Percentiles rank a stretch among this genome's conserved stretches.
Conservation (phyloP, 306 rosid genomes). For the Delonix regia region DNA sequence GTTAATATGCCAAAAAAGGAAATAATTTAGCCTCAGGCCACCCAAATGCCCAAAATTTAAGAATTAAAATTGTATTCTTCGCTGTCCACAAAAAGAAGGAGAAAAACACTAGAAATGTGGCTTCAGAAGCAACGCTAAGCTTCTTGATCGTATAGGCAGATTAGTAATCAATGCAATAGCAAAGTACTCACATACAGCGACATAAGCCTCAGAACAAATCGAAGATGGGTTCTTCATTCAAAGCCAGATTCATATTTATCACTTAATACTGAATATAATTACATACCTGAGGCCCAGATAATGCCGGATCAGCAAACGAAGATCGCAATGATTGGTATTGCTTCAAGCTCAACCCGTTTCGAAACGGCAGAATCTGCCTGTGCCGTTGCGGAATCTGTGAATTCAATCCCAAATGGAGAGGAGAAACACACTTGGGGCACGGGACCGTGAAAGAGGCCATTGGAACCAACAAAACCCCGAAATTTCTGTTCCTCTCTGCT, state of each 20-base stretch:
- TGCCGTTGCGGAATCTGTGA: conserved; percentile 28
- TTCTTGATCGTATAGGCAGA: conserved; percentile 2
- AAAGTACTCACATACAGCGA: neutral
- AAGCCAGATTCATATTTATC: conserved; percentile 31
- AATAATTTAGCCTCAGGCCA: conserved; percentile 13
- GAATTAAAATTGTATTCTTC: conserved; percentile 11
- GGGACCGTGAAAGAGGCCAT: conserved; percentile 71
- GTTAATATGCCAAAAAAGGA: conserved; percentile 27
- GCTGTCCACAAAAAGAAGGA: neutral
- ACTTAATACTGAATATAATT: neutral
- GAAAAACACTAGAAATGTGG: neutral
- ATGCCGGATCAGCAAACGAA: conserved; percentile 31
- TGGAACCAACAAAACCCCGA: conserved; percentile 34
- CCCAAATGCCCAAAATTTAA: neutral
- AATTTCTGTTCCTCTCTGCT: conserved; percentile 10
- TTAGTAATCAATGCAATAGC: conserved; percentile 13
- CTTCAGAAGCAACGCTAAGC: conserved; percentile 13
- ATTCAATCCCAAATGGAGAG: conserved; percentile 40
- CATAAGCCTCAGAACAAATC: conserved; percentile 36
- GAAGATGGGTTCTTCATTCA: conserved; percentile 12
- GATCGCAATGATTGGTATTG: conserved; percentile 52
- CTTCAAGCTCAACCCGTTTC: conserved; percentile 34
- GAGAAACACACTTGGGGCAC: conserved; percentile 54
- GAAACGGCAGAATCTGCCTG: conserved; percentile 36
- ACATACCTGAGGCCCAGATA: conserved; percentile 40